phyloP scores from a whole-genome alignment of 371 early-diverging fungal species.

The Lichtheimia hyalospora region DNA sequence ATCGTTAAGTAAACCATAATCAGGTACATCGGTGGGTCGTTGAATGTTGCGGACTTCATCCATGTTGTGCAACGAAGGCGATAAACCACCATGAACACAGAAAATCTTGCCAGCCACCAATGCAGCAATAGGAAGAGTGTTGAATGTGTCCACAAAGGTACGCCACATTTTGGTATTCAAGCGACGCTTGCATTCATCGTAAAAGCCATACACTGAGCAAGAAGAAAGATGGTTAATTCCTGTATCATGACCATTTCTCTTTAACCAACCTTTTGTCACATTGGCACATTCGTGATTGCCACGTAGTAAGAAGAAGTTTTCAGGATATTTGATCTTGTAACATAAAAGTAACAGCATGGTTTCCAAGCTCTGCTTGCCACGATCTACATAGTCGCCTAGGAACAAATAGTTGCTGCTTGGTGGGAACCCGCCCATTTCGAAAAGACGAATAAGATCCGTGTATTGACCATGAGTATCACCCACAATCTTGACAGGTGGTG shows the following conservation, averaged over 20 bases:
- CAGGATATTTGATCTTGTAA: constrained; percentile 97
- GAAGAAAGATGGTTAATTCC: not conserved
- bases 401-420: constrained; percentile 92
- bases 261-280: constrained; percentile 84
- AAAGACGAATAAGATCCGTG: constrained; percentile 86
- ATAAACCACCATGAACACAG: constrained; percentile 98
- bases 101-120: constrained; percentile 97
- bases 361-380: constrained; percentile 96
- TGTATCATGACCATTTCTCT: not conserved
- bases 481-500: constrained; percentile 96
- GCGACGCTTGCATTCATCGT: constrained; percentile 99
- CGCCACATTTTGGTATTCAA: constrained; percentile 96
- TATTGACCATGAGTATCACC: constrained; percentile 97
- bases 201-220: constrained; percentile 98
- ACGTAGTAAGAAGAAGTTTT: constrained; percentile 95
- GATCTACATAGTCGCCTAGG: constrained; percentile 99
- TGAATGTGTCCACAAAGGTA: constrained; percentile 97
- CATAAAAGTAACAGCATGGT: constrained; percentile 92
- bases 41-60: constrained; percentile 92
- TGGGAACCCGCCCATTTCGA: constrained; percentile 92
- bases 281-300: constrained; percentile 99
- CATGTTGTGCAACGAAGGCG: constrained; percentile 86
- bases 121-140: constrained; percentile 96
- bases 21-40: constrained; percentile 97
- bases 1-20: constrained; percentile 87